A percentile compares a stretch with the other conserved stretches of the same genome.
Evolutionary conservation across 2,329 filamentous ascomycete species (phyloP).

Genomic region (Aureobasidium lini): DNA sequence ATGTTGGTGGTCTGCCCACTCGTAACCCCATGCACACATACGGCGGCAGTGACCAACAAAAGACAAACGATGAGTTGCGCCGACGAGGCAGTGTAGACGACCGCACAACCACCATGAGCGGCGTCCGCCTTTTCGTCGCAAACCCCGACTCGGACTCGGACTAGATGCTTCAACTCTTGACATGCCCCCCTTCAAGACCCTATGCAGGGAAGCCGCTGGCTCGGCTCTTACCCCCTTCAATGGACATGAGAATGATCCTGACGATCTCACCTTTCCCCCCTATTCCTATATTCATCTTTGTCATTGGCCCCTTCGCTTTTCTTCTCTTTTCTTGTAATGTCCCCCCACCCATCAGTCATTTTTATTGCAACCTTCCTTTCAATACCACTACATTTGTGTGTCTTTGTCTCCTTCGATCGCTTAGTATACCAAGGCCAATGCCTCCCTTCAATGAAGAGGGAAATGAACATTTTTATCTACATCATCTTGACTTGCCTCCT

Average conservation of each 20-base stretch:
- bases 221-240: neutral
- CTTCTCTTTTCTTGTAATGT: neutral
- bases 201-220: neutral
- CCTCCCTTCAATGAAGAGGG: neutral
- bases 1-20: constrained; percentile 41
- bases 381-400: constrained; percentile 8
- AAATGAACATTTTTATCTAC: neutral
- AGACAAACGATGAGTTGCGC: constrained; percentile 62
- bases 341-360: neutral
- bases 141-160: constrained; percentile 58
- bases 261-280: neutral
- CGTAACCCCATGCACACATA: constrained; percentile 18
- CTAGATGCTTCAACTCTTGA: neutral
- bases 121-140: constrained; percentile 70
- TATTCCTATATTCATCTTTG: neutral
- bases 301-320: neutral
- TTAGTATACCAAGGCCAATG: neutral
- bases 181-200: neutral
- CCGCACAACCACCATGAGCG: constrained; percentile 63
- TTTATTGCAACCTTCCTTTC: neutral
- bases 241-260: neutral
- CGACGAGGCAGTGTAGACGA: constrained; percentile 79
- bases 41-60: constrained; percentile 29
- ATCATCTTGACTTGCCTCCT: neutral
- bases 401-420: neutral